These are phyloP conservation scores for Zymoseptoria pseudotritici DNA, from an alignment of 2,329 filamentous ascomycete genomes.

Conservation along the genomic window DNA sequence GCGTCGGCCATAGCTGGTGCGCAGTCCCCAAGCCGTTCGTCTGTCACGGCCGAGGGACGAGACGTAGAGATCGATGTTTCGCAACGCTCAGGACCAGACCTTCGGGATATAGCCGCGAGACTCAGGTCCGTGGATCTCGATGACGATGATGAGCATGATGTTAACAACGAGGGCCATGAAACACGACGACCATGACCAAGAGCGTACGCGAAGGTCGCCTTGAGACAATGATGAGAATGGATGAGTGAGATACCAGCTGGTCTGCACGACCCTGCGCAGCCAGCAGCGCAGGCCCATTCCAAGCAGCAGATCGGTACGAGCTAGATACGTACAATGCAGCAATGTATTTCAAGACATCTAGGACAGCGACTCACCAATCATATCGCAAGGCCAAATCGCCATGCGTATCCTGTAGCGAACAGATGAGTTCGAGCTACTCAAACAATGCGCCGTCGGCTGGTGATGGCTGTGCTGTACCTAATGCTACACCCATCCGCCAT, in stretches of 20 bases:
- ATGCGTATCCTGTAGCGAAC: no score
- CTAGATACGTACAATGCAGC: no score
- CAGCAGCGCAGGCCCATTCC: no score
- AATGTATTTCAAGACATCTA: no score
- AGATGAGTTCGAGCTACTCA: no score
- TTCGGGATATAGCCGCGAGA: constrained; percentile 4
- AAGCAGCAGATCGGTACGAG: no score
- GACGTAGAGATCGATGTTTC: background rate
- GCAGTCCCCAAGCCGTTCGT: constrained; percentile 9
- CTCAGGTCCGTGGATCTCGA: constrained; percentile 14
- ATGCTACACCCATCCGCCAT: background rate
- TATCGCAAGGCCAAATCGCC: no score
- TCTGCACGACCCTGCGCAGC: background rate
- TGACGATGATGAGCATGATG: constrained; percentile 3
- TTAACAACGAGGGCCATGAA: constrained; percentile 12
- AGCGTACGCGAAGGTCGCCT: background rate
- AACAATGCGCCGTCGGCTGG: no score
- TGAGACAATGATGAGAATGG: background rate
- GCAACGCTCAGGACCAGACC: background rate
- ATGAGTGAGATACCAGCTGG: background rate
- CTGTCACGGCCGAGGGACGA: background rate
- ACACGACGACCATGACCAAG: constrained; percentile 2
- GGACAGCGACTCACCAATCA: no score
- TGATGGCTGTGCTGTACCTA: no score
- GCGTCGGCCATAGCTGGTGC: constrained; percentile 1